Conservation (phyloP, 2,329 filamentous ascomycete species). For the Epichloe bromicola region DNA sequence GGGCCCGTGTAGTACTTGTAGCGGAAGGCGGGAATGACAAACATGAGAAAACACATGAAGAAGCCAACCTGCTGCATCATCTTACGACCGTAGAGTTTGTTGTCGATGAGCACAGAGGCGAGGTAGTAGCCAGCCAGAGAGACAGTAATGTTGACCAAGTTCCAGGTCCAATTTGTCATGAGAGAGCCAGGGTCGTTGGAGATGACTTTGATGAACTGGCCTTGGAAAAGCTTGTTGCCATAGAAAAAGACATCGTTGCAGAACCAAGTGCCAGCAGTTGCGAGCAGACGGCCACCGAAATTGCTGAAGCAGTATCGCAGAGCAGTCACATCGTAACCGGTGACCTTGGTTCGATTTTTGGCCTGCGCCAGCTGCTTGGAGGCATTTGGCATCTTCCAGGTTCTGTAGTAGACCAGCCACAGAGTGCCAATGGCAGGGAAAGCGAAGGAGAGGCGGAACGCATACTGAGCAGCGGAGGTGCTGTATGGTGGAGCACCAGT, state of each 20-base stretch:
- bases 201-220: slow-evolving; percentile 76
- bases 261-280: slow-evolving; percentile 84
- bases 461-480: slow-evolving; percentile 67
- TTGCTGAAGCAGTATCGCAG: slow-evolving; percentile 65
- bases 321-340: slow-evolving; percentile 82
- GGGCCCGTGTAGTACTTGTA: slow-evolving; percentile 68
- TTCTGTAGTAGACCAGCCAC: slow-evolving; percentile 93
- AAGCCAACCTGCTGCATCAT: slow-evolving; percentile 95
- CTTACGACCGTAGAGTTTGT: slow-evolving; percentile 93
- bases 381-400: slow-evolving; percentile 84
- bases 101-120: slow-evolving; percentile 80
- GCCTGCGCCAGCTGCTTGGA: slow-evolving; percentile 68
- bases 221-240: slow-evolving; percentile 96
- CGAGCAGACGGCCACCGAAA: slow-evolving; percentile 76
- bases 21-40: slow-evolving; percentile 80
- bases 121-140: slow-evolving; percentile 81
- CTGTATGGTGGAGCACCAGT: slow-evolving; percentile 64
- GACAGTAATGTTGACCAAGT: slow-evolving; percentile 79
- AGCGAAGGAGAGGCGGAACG: slow-evolving; percentile 84
- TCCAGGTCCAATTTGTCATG: slow-evolving; percentile 84
- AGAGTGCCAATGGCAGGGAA: slow-evolving; percentile 81
- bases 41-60: slow-evolving; percentile 84
- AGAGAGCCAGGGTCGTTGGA: slow-evolving; percentile 56
- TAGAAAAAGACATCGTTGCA: slow-evolving; percentile 99
- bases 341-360: slow-evolving; percentile 79